Evolutionary conservation across 805 yeast species (phyloP).

Genomic region (Yarrowia divulgata): DNA sequence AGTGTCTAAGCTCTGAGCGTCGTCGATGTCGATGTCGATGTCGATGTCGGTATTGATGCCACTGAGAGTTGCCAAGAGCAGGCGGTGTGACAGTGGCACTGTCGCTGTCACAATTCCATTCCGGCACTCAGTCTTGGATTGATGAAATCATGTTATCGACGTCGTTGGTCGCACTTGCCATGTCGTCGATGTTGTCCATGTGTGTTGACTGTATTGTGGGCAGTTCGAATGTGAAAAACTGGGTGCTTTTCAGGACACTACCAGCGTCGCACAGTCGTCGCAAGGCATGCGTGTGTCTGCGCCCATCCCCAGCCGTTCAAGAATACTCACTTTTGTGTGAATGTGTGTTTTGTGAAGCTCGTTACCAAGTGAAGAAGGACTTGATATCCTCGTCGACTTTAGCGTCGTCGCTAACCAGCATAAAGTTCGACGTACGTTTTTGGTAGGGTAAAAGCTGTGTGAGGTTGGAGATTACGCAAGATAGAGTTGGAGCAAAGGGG

Average conservation of each 20-base stretch:
- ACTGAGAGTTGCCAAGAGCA: neutral
- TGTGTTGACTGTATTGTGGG: neutral
- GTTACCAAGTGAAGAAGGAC: conserved; percentile 32
- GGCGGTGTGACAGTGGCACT: neutral
- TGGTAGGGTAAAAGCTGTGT: conserved; percentile 26
- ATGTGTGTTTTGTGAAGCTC: conserved; percentile 27
- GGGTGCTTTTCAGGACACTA: neutral
- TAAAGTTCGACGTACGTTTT: conserved; percentile 30
- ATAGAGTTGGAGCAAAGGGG: neutral
- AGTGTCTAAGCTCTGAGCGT: too few relatives aligned
- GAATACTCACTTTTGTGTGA: conserved; percentile 28
- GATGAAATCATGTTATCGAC: neutral
- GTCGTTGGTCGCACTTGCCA: neutral
- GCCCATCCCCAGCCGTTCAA: neutral
- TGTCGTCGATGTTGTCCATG: conserved; percentile 8
- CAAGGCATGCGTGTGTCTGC: neutral
- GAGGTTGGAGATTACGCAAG: neutral
- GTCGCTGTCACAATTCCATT: too few relatives aligned
- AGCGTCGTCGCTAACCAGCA: conserved; percentile 36
- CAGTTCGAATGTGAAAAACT: conserved; percentile 7
- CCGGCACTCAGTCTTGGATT: neutral
- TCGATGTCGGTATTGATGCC: neutral
- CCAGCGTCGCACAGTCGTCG: neutral
- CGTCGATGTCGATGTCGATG: neutral
- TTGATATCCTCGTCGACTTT: conserved; percentile 34